phyloP scores from a whole-genome alignment of 805 yeast genomes.

The Sporopachydermia lactativora region DNA sequence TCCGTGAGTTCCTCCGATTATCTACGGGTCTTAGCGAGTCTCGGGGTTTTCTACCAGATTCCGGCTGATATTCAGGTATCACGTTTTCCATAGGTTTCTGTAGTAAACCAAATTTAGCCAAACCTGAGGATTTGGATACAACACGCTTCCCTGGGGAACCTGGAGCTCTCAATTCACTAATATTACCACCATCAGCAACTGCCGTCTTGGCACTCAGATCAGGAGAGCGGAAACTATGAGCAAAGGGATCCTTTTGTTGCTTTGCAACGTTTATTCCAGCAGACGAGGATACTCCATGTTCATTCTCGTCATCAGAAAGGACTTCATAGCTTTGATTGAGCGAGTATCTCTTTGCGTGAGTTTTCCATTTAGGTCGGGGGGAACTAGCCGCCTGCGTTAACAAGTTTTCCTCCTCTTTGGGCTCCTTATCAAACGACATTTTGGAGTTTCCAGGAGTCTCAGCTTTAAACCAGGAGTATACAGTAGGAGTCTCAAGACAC shows the following conservation, averaged over 20 bases:
- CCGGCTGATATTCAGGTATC: background rate
- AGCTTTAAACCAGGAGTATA: no score
- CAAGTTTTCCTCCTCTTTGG: background rate
- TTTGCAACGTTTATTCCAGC: background rate
- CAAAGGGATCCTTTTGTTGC: background rate
- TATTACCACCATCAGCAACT: no score
- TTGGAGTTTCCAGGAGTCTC: no score
- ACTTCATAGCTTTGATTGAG: background rate
- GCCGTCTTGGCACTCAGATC: no score
- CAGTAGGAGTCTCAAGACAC: no score
- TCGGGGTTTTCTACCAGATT: background rate
- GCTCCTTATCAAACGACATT: no score
- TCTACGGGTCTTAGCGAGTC: background rate
- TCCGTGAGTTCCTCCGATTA: background rate
- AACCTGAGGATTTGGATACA: background rate
- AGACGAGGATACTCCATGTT: background rate
- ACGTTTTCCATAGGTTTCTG: constrained; percentile 6
- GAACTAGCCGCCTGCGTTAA: background rate
- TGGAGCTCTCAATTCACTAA: no score
- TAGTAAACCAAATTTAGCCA: background rate
- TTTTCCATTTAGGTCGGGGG: background rate
- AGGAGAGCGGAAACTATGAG: background rate
- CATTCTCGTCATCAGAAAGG: background rate
- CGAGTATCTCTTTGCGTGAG: background rate
- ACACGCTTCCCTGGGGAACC: background rate